Evolutionary conservation across 2,329 filamentous ascomycete genomes (phyloP).

Genomic region (Calonectria hawksworthii): DNA sequence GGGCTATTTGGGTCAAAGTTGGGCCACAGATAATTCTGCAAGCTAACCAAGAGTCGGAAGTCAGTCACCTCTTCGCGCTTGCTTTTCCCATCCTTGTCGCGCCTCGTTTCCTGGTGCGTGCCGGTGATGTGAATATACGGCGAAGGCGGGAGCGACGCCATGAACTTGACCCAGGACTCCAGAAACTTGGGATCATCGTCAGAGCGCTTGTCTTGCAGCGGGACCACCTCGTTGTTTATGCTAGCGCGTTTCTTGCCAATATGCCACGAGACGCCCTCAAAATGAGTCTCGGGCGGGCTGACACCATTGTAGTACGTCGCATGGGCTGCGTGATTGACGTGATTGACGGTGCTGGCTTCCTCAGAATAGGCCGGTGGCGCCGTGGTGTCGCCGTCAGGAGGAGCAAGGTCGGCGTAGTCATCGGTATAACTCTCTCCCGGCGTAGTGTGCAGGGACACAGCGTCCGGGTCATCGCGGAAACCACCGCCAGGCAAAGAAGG

Average conservation of each 20-base stretch:
- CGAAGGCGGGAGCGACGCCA: slow-evolving; percentile 32
- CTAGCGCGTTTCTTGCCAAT: slow-evolving; percentile 34
- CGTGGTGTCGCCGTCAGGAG: background rate
- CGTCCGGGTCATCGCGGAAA: slow-evolving; percentile 37
- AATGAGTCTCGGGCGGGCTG: slow-evolving; percentile 24
- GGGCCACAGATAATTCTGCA: slow-evolving; percentile 42
- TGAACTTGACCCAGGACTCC: slow-evolving; percentile 30
- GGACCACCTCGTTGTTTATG: slow-evolving; percentile 34
- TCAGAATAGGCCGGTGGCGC: background rate
- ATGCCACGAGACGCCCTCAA: slow-evolving; percentile 17
- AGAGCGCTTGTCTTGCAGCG: slow-evolving; percentile 32
- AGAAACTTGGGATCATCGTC: slow-evolving; percentile 30
- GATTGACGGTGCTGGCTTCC: background rate
- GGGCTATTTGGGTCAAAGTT: slow-evolving; percentile 19
- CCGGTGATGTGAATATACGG: slow-evolving; percentile 38
- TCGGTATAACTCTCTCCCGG: slow-evolving; percentile 30
- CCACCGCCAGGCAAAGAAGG: background rate
- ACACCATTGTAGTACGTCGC: background rate
- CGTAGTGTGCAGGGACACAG: slow-evolving; percentile 38
- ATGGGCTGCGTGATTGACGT: background rate
- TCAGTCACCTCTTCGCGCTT: slow-evolving; percentile 33
- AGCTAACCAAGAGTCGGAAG: slow-evolving; percentile 35
- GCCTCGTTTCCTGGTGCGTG: slow-evolving; percentile 30
- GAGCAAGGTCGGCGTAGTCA: slow-evolving; percentile 1
- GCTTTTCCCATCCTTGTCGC: slow-evolving; percentile 35